Percentiles rank a stretch among this genome's conserved stretches.
These are phyloP conservation scores for Fraxinus greggii DNA, from an alignment of 305 asterid species.

Conservation along the genomic window DNA sequence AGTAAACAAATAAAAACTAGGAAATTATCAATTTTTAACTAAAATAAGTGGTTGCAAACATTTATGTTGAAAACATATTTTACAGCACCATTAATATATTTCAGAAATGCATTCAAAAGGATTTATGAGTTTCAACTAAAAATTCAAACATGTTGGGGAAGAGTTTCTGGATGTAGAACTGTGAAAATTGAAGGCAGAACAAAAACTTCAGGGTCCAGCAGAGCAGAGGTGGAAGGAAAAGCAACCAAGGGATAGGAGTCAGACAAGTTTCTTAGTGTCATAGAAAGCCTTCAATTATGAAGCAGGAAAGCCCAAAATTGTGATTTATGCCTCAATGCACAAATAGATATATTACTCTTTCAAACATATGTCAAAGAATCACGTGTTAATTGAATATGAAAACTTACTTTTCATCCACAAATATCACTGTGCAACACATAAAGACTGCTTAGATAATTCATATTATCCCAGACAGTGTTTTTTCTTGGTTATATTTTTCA, in stretches of 20 bases:
- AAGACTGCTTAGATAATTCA: background rate
- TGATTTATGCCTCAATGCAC: background rate
- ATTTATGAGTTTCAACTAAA: background rate
- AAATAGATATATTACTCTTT: background rate
- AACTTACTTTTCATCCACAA: background rate
- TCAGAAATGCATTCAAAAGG: background rate
- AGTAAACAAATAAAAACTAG: background rate
- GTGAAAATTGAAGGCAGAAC: background rate
- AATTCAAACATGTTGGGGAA: background rate
- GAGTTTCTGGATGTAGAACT: background rate
- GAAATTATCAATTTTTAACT: slow-evolving; percentile 17
- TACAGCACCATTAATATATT: background rate
- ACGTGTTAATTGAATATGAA: background rate
- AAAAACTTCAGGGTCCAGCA: background rate
- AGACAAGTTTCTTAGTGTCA: background rate
- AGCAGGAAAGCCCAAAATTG: background rate
- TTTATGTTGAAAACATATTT: slow-evolving; percentile 6
- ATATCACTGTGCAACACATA: background rate
- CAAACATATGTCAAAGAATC: background rate
- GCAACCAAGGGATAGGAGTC: background rate
- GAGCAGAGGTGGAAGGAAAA: background rate
- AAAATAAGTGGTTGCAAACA: background rate
- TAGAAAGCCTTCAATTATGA: background rate
- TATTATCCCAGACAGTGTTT: background rate
- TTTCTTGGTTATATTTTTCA: background rate